A percentile compares a stretch with the other conserved stretches of the same genome.
These are phyloP conservation scores for Kodamaea restingae DNA, from an alignment of 805 yeast species.

Conservation along the genomic window DNA sequence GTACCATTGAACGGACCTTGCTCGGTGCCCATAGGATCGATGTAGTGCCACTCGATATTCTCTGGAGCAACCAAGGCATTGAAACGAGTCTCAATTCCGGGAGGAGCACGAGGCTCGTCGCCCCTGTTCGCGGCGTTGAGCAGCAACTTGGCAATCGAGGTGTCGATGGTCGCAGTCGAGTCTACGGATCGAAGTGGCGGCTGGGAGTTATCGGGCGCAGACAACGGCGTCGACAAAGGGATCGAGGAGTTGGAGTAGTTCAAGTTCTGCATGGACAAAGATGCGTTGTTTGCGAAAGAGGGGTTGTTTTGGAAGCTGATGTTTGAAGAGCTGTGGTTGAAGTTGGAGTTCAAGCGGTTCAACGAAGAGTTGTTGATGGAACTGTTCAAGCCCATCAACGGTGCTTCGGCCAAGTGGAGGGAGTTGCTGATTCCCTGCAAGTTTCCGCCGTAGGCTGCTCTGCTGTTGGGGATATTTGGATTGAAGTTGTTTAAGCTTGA, in stretches of 20 bases:
- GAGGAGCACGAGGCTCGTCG: background rate
- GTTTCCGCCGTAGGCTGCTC: background rate
- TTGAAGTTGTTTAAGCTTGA: background rate
- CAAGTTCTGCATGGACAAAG: too few relatives aligned
- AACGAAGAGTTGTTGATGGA: too few relatives aligned
- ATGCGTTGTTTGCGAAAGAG: too few relatives aligned
- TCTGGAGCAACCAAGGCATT: slow-evolving; percentile 1
- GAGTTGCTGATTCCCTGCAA: slow-evolving; percentile 2
- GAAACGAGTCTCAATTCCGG: slow-evolving; percentile 1
- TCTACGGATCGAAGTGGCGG: background rate
- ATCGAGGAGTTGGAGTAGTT: too few relatives aligned
- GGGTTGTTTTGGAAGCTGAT: background rate
- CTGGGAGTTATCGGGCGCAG: too few relatives aligned
- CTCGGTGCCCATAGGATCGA: slow-evolving; percentile 63
- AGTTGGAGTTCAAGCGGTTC: background rate
- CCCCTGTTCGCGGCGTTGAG: slow-evolving; percentile 9
- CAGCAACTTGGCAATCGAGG: slow-evolving; percentile 6
- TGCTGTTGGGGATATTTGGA: background rate
- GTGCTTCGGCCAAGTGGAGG: background rate
- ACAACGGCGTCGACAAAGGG: too few relatives aligned
- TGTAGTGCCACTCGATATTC: slow-evolving; percentile 60
- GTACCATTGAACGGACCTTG: slow-evolving; percentile 81
- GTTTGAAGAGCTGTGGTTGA: background rate
- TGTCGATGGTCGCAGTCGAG: slow-evolving; percentile 4
- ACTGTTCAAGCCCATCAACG: background rate